A percentile compares a stretch with the other conserved stretches of the same genome.
Conservation (phyloP, 202 grass and related monocot genomes). For the Brachypodium distachyon region DNA sequence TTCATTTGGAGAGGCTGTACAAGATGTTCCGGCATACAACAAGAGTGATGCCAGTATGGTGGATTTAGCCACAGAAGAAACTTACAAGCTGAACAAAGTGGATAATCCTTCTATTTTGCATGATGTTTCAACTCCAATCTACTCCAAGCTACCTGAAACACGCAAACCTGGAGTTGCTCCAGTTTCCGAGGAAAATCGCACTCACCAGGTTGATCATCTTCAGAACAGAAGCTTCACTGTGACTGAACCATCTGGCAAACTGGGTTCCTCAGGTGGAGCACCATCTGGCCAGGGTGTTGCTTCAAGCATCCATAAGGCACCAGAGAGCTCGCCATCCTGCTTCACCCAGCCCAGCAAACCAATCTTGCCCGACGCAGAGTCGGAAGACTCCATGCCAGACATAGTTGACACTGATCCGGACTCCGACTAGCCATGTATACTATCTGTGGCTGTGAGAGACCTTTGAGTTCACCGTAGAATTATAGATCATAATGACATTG, state of each 20-base stretch:
- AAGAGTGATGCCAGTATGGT: slow-evolving; percentile 31
- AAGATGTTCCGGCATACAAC: slow-evolving; percentile 9
- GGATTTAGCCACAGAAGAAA: slow-evolving; percentile 15
- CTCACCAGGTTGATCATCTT: background rate
- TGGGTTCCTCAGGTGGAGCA: slow-evolving; percentile 9
- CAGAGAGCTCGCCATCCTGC: background rate
- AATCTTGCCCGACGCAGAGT: slow-evolving; percentile 45
- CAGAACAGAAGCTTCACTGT: background rate
- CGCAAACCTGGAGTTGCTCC: background rate
- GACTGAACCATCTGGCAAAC: background rate
- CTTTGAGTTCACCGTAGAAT: background rate
- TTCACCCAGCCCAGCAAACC: background rate
- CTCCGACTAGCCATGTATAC: slow-evolving; percentile 28
- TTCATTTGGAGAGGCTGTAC: background rate
- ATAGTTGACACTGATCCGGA: slow-evolving; percentile 50
- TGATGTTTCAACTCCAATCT: background rate
- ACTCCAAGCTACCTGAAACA: slow-evolving; percentile 2
- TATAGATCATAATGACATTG: too few species aligned
- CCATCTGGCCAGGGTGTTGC: background rate
- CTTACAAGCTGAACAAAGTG: background rate
- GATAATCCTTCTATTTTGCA: slow-evolving; percentile 8
- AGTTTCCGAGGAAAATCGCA: background rate
- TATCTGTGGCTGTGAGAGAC: background rate
- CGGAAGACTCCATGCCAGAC: slow-evolving; percentile 45
- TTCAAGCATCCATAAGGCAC: background rate